phyloP scores from a whole-genome alignment of 1,139 yeast species.

The Sugiyamaella xylanicola region DNA sequence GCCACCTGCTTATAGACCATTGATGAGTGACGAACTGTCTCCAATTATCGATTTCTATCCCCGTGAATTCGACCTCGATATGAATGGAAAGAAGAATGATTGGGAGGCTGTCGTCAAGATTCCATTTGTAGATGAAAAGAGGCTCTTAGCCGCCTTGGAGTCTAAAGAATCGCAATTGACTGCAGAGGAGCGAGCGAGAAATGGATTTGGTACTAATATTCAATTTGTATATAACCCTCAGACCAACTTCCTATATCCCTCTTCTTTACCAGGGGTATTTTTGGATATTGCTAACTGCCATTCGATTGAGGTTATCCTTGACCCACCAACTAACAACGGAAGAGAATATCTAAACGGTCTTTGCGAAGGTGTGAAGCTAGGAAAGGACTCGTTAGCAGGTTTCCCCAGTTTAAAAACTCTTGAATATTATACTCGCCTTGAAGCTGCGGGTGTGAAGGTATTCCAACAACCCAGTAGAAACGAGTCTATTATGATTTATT shows the following conservation, averaged over 20 bases:
- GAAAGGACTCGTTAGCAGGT: slow-evolving; percentile 76
- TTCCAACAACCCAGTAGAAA: slow-evolving; percentile 86
- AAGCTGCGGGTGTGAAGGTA: slow-evolving; percentile 66
- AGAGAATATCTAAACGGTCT: slow-evolving; percentile 54
- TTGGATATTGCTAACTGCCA: slow-evolving; percentile 76
- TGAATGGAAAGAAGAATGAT: slow-evolving; percentile 91
- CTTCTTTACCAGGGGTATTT: slow-evolving; percentile 80
- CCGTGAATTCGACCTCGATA: slow-evolving; percentile 79
- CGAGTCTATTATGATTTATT: slow-evolving; percentile 71
- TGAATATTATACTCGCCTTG: slow-evolving; percentile 58
- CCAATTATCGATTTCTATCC: slow-evolving; percentile 94
- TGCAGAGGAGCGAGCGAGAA: slow-evolving; percentile 71
- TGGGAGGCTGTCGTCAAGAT: slow-evolving; percentile 99
- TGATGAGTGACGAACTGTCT: slow-evolving; percentile 88
- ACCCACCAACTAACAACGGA: slow-evolving; percentile 39
- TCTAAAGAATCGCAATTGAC: slow-evolving; percentile 61
- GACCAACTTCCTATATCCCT: slow-evolving; percentile 63
- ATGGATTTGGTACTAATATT: slow-evolving; percentile 70
- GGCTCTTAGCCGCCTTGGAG: slow-evolving; percentile 70
- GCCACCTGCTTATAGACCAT: slow-evolving; percentile 73
- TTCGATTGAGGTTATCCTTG: slow-evolving; percentile 63
- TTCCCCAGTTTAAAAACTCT: slow-evolving; percentile 82
- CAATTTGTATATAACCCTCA: slow-evolving; percentile 77
- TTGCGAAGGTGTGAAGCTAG: slow-evolving; percentile 66
- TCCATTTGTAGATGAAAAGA: slow-evolving; percentile 84